phyloP scores from a whole-genome alignment of 2,329 filamentous ascomycete species.

The Myriosclerotinia duriaeana region DNA sequence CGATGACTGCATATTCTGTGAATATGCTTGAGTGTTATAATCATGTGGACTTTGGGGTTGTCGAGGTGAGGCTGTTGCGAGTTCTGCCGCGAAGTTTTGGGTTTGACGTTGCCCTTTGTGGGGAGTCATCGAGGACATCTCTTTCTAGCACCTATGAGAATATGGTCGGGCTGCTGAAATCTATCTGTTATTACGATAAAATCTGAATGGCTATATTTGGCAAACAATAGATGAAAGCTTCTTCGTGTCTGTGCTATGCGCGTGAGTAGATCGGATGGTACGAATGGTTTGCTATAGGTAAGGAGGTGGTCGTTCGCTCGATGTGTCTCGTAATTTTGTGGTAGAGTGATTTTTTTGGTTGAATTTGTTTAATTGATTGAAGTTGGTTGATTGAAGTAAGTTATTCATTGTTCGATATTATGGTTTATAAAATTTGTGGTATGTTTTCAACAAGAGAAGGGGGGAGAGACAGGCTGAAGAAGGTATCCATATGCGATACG shows the following conservation, averaged over 20 bases:
- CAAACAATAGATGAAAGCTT: constrained; percentile 1
- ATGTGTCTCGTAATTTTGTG: constrained; percentile 27
- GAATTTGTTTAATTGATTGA: constrained; percentile 27
- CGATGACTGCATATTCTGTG: constrained; percentile 40
- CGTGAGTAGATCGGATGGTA: constrained; percentile 7
- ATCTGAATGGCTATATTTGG: not conserved
- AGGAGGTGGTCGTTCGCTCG: constrained; percentile 34
- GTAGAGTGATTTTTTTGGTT: constrained; percentile 27
- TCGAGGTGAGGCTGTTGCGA: constrained; percentile 34
- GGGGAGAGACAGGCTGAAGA: constrained; percentile 8
- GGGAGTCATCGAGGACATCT: constrained; percentile 49
- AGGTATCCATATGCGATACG: constrained; percentile 13
- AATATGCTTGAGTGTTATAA: constrained; percentile 44
- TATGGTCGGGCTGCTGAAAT: constrained; percentile 33
- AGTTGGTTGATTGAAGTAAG: constrained; percentile 29
- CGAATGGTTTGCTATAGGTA: constrained; percentile 22
- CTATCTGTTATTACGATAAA: not conserved
- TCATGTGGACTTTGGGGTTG: constrained; percentile 49
- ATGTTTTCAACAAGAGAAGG: constrained; percentile 20
- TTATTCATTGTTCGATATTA: constrained; percentile 37
- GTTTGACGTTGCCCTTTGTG: constrained; percentile 42
- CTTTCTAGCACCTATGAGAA: constrained; percentile 50
- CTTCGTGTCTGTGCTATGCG: constrained; percentile 5
- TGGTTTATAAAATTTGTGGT: constrained; percentile 23
- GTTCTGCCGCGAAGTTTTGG: constrained; percentile 34